A percentile compares a stretch with the other conserved stretches of the same genome.
Evolutionary conservation across 2,329 filamentous ascomycete species (phyloP).

Genomic region (Trichoderma koningii): DNA sequence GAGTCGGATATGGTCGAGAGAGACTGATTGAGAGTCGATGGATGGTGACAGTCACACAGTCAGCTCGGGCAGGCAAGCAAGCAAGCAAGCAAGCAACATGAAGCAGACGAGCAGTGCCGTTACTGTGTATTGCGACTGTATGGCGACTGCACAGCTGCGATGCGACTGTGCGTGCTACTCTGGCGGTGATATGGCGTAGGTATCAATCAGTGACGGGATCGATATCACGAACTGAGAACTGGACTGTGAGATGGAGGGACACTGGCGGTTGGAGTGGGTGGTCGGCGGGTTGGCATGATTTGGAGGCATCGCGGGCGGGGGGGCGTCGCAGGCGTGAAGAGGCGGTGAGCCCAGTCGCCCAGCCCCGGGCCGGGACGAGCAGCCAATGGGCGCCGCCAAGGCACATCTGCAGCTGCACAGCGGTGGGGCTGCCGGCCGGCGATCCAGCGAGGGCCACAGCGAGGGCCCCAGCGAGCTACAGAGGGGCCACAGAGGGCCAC

Average conservation of each 20-base stretch:
- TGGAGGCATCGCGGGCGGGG: conserved; percentile 31
- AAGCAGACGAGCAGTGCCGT: neutral
- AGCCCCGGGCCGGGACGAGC: conserved; percentile 39
- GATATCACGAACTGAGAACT: too few species aligned
- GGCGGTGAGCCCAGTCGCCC: conserved; percentile 42
- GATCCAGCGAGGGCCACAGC: conserved; percentile 33
- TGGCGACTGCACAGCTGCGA: neutral
- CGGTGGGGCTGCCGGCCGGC: conserved; percentile 33
- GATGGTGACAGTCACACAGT: neutral
- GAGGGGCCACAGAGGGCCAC: conserved; percentile 30
- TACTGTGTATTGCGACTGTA: neutral
- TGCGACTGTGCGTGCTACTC: neutral
- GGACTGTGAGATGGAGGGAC: conserved; percentile 14
- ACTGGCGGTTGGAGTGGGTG: conserved; percentile 11
- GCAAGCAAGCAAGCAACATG: neutral
- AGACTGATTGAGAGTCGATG: neutral
- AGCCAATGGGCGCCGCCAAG: conserved; percentile 41
- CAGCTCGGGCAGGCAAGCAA: neutral
- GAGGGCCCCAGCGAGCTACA: conserved; percentile 29
- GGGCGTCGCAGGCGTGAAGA: conserved; percentile 35
- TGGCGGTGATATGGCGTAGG: too few species aligned
- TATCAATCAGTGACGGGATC: neutral
- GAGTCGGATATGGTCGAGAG: neutral
- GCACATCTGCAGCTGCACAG: conserved; percentile 38
- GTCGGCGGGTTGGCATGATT: conserved; percentile 27